phyloP scores from a whole-genome alignment of 306 rosid genomes.

The Cucumis sativus region DNA sequence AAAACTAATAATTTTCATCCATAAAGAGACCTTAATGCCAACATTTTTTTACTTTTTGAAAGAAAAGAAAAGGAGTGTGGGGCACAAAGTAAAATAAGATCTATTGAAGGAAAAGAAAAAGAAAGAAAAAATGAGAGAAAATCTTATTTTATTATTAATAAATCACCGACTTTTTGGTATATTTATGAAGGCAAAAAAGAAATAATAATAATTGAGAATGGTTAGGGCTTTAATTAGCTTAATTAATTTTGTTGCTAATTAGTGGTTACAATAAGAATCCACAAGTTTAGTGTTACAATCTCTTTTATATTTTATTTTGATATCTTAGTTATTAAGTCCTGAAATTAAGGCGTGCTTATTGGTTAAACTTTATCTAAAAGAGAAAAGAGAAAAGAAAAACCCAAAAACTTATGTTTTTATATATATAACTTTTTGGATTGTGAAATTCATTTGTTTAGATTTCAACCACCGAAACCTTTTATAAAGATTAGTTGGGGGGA shows the following conservation, averaged over 20 bases:
- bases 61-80: background rate
- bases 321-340: background rate
- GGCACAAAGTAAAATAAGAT: background rate
- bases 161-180: background rate
- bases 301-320: background rate
- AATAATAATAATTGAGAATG: conserved; percentile 1
- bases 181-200: background rate
- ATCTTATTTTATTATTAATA: background rate
- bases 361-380: background rate
- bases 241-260: background rate
- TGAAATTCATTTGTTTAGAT: background rate
- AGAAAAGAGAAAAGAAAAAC: background rate
- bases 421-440: background rate
- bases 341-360: conserved; percentile 1
- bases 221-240: background rate
- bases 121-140: background rate
- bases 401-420: background rate
- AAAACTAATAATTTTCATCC: background rate
- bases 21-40: background rate
- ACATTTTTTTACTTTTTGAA: background rate
- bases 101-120: background rate
- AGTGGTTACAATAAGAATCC: background rate
- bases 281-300: background rate
- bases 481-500: background rate
- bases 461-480: background rate